phyloP scores from a whole-genome alignment of 371 early-diverging fungal species.

The Haplosporangium sp. region DNA sequence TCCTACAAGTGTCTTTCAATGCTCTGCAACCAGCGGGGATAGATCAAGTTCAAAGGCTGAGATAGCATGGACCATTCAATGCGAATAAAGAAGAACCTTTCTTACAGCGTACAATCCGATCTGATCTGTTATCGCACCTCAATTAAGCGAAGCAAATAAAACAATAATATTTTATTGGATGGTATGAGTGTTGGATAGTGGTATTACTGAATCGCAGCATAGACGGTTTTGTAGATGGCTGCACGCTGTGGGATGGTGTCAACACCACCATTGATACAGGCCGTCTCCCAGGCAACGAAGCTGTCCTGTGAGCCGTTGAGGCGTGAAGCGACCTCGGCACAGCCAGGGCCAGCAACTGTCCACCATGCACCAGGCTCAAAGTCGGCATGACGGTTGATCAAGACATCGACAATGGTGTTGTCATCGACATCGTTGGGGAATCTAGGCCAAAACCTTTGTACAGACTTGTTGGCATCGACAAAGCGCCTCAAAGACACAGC shows the following conservation, averaged over 20 bases:
- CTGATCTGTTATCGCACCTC: too few relatives aligned
- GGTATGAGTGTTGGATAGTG: too few relatives aligned
- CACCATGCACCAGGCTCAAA: conserved; percentile 54
- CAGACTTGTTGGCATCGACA: conserved; percentile 27
- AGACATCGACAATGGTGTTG: conserved; percentile 26
- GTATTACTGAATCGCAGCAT: conserved; percentile 5
- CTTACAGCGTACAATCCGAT: too few relatives aligned
- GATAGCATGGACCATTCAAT: too few relatives aligned
- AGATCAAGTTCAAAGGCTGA: too few relatives aligned
- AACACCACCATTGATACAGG: conserved; percentile 32
- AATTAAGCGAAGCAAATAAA: too few relatives aligned
- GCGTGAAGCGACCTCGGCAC: conserved; percentile 8
- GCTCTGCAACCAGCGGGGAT: too few relatives aligned
- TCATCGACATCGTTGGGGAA: conserved; percentile 18
- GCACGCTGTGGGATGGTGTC: conserved; percentile 15
- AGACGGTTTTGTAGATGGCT: conserved; percentile 13
- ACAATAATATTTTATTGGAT: too few relatives aligned
- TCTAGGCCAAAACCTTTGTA: conserved; percentile 25
- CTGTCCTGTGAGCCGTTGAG: conserved; percentile 9
- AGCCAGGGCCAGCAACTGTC: conserved; percentile 37
- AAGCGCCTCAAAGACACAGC: conserved; percentile 21
- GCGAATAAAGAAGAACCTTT: too few relatives aligned
- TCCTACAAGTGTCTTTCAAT: too few relatives aligned
- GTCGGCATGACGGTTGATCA: conserved; percentile 39
- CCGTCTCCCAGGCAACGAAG: conserved; percentile 27